A percentile compares a stretch with the other conserved stretches of the same genome.
phyloP scores from a whole-genome alignment of 2,329 filamentous ascomycete species.

The Aspergillus tamarii region DNA sequence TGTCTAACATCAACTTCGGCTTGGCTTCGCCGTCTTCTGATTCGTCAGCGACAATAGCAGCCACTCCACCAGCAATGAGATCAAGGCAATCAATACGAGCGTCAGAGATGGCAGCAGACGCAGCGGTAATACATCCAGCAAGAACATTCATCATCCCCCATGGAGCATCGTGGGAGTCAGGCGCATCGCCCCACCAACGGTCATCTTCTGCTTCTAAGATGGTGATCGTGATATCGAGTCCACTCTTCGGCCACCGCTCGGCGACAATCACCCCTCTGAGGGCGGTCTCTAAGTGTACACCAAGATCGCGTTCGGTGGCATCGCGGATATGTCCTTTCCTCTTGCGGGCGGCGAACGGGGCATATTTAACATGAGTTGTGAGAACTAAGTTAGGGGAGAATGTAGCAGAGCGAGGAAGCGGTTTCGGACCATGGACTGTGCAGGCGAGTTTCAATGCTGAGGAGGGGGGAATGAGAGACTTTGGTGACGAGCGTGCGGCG shows the following conservation, averaged over 20 bases:
- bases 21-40: constrained; percentile 23
- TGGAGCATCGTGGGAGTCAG: constrained; percentile 59
- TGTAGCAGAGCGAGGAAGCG: constrained; percentile 83
- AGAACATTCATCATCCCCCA: constrained; percentile 93
- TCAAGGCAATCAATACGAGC: constrained; percentile 96
- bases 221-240: constrained; percentile 91
- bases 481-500: constrained; percentile 46
- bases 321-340: constrained; percentile 86
- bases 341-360: constrained; percentile 84
- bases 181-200: constrained; percentile 63
- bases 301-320: constrained; percentile 82
- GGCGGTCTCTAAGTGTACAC: constrained; percentile 87
- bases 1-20: constrained; percentile 67
- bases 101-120: constrained; percentile 88
- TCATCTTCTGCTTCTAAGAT: constrained; percentile 93
- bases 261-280: constrained; percentile 87
- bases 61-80: constrained; percentile 84
- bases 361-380: constrained; percentile 93
- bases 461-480: constrained; percentile 55
- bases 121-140: constrained; percentile 88
- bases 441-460: constrained; percentile 87
- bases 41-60: constrained; percentile 67
- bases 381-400: constrained; percentile 93
- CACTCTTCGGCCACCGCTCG: constrained; percentile 97
- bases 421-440: constrained; percentile 89